These are phyloP conservation scores for Barnettozyma vustinii DNA, from an alignment of 805 yeast genomes.

Conservation along the genomic window DNA sequence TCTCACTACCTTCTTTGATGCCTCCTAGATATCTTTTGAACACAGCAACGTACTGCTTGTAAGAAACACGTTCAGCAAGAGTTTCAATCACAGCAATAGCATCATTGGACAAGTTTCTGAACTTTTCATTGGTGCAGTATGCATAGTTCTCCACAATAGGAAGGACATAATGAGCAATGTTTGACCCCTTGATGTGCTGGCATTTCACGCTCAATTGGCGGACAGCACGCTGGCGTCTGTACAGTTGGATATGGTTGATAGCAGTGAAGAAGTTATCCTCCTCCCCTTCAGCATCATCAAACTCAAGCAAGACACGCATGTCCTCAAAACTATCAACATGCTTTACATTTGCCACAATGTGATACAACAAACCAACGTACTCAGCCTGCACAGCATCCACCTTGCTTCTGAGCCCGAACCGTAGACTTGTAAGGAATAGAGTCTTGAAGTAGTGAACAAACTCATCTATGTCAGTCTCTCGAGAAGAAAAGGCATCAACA, in stretches of 20 bases:
- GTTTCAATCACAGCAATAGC: slow-evolving; percentile 56
- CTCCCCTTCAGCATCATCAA: slow-evolving; percentile 45
- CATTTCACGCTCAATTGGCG: slow-evolving; percentile 52
- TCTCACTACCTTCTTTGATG: slow-evolving; percentile 40
- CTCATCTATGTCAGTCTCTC: slow-evolving; percentile 23
- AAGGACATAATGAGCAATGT: slow-evolving; percentile 71
- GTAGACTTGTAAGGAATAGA: slow-evolving; percentile 57
- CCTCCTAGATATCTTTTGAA: slow-evolving; percentile 59
- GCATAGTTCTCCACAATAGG: slow-evolving; percentile 86
- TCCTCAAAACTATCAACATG: slow-evolving; percentile 51
- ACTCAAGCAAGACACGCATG: slow-evolving; percentile 52
- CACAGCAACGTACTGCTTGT: slow-evolving; percentile 78
- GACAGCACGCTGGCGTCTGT: slow-evolving; percentile 81
- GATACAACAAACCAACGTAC: slow-evolving; percentile 59
- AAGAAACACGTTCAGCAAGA: slow-evolving; percentile 53
- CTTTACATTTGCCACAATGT: slow-evolving; percentile 46
- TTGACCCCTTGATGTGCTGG: slow-evolving; percentile 41
- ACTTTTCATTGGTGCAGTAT: slow-evolving; percentile 49
- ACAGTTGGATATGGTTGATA: slow-evolving; percentile 76
- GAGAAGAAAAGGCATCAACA: slow-evolving; percentile 41
- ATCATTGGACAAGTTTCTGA: slow-evolving; percentile 59
- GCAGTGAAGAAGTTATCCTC: slow-evolving; percentile 80
- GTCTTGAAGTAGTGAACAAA: slow-evolving; percentile 42
- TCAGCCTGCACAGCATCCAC: slow-evolving; percentile 67
- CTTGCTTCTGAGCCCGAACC: slow-evolving; percentile 56